A percentile compares a stretch with the other conserved stretches of the same genome.
Evolutionary conservation across 169 alveolate species (phyloP).

Genomic region (Neospora caninum): DNA sequence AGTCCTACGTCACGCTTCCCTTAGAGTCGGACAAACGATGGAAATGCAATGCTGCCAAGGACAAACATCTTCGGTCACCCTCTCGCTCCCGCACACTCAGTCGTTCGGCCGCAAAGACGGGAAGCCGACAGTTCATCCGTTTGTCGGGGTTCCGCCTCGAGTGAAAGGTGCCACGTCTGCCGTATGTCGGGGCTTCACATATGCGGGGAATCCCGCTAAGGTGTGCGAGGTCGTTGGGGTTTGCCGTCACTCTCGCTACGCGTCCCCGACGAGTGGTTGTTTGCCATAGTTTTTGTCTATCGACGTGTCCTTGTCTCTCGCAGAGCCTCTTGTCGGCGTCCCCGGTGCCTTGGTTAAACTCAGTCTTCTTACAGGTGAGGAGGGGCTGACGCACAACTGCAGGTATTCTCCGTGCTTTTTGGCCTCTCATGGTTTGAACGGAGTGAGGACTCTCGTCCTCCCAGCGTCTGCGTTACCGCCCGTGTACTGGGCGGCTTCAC

Average conservation of each 20-base stretch:
- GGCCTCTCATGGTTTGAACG: neutral
- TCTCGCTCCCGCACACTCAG: too few relatives aligned
- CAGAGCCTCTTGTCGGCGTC: neutral
- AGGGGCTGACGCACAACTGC: neutral
- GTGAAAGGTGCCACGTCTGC: too few relatives aligned
- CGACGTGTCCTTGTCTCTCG: neutral
- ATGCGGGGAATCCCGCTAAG: too few relatives aligned
- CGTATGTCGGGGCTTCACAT: too few relatives aligned
- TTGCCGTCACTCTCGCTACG: neutral
- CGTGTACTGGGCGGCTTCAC: too few relatives aligned
- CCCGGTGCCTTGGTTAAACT: neutral
- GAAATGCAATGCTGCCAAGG: too few relatives aligned
- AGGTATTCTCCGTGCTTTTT: neutral
- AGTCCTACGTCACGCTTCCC: neutral
- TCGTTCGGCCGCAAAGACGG: too few relatives aligned
- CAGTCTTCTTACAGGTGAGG: neutral
- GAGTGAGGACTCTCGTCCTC: neutral
- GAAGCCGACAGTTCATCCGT: too few relatives aligned
- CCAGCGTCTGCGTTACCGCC: neutral
- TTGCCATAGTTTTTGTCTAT: neutral
- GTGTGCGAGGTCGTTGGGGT: too few relatives aligned
- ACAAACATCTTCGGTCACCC: too few relatives aligned
- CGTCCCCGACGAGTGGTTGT: neutral
- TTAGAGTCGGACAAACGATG: too few relatives aligned
- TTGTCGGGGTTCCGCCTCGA: too few relatives aligned